Evolutionary conservation across 805 yeast species (phyloP).

Genomic region (Metschnikowia drakensbergensis): DNA sequence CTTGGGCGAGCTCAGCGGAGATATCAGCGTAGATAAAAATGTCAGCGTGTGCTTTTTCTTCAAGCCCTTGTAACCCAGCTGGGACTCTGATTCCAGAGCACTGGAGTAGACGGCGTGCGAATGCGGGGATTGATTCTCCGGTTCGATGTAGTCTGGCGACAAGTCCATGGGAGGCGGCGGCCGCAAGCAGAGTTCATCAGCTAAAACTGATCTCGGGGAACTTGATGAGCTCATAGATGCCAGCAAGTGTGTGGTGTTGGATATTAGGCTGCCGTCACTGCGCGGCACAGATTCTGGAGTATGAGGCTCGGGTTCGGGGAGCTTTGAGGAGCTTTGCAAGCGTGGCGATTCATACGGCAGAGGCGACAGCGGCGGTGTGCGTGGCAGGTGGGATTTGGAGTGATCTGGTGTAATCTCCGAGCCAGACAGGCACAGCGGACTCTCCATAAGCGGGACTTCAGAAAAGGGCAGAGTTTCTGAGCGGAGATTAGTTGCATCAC

Average conservation of each 20-base stretch:
- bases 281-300: slow-evolving; percentile 3
- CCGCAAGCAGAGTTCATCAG: not conserved
- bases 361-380: not conserved
- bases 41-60: not conserved
- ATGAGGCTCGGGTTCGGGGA: not conserved
- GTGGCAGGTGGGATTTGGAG: not conserved
- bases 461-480: not conserved
- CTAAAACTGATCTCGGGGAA: not conserved
- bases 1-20: slow-evolving; percentile 8
- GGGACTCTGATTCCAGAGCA: slow-evolving; percentile 19
- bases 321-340: not conserved
- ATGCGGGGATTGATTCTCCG: not conserved
- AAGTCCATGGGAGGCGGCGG: not conserved
- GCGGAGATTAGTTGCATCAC: not conserved
- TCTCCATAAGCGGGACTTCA: slow-evolving; percentile 2
- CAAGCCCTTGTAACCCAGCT: slow-evolving; percentile 7
- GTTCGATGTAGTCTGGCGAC: not conserved
- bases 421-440: not conserved
- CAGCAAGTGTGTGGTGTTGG: not conserved
- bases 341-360: not conserved
- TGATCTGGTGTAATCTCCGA: not conserved
- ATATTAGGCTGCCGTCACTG: slow-evolving; percentile 2
- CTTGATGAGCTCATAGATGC: not conserved
- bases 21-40: not conserved
- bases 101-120: slow-evolving; percentile 15